Evolutionary conservation across 352 stramenopile genomes (phyloP).

Genomic region (Phytophthora ramorum): DNA sequence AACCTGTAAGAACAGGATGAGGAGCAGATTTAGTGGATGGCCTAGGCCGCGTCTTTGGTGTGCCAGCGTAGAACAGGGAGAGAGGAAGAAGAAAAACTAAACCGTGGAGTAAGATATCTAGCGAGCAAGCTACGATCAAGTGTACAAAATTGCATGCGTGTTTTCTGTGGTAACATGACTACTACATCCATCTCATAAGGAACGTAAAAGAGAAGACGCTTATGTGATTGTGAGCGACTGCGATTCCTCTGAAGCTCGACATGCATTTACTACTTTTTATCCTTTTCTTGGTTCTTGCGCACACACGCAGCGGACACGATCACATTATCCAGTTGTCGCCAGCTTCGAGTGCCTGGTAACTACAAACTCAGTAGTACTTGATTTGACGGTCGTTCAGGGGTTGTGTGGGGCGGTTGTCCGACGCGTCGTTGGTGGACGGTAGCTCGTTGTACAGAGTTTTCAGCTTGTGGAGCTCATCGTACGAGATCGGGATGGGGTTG

Average conservation of each 20-base stretch:
- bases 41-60: slow-evolving; percentile 26
- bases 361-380: slow-evolving; percentile 48
- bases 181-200: too few relatives aligned
- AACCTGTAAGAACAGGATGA: slow-evolving; percentile 44
- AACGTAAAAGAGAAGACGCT: too few relatives aligned
- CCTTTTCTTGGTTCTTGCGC: background rate
- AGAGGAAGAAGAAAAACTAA: slow-evolving; percentile 13
- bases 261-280: slow-evolving; percentile 3
- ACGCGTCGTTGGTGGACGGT: slow-evolving; percentile 42
- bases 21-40: slow-evolving; percentile 21
- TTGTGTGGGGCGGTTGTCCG: slow-evolving; percentile 59
- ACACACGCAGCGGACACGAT: slow-evolving; percentile 3
- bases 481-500: slow-evolving; percentile 59
- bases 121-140: slow-evolving; percentile 18
- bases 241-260: background rate
- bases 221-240: background rate
- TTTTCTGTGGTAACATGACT: background rate
- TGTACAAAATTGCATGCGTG: background rate
- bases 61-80: slow-evolving; percentile 32
- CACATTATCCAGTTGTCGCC: slow-evolving; percentile 1
- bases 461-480: slow-evolving; percentile 39
- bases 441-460: slow-evolving; percentile 43
- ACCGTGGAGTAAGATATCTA: slow-evolving; percentile 46
- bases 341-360: slow-evolving; percentile 1
- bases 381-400: slow-evolving; percentile 57